Evolutionary conservation across 768 basidiomycete species (phyloP), one percentile per base, ranked within the genome.

Genomic region (Suillus alpinus): DNA sequence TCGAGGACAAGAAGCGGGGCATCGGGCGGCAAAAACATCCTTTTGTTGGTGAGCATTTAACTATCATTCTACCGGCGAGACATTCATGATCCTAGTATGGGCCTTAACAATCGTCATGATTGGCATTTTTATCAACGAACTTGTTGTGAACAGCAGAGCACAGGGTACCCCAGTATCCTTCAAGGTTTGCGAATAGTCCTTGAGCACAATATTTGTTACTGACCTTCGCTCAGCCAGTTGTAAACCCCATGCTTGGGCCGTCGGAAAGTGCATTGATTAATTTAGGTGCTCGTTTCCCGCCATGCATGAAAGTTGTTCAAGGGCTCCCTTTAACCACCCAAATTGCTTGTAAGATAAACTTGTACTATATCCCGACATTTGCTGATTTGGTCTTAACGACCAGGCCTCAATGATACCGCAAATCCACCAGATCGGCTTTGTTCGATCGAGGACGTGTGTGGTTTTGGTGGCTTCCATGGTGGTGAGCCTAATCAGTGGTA

Each of bases 191-290:
- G 32, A 26, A 49, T n/a, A 29, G 18, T 40, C 41, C 31, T 59
- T 55, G 14, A 12, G 41, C 37, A 36, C 10, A 13, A 8, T 6
- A 9, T 46, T 32, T 8, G 16, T 9, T 58, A 49, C 63, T 72
- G 56, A 71, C 20, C 18, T 23, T 34, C 53, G 4, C 51, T 20
- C 60, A 93, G 88, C 92, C 92, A 23, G 80, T 83, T 3, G 84
- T 94, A 57, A 96, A 95, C 67, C 87, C 87, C 4, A 93, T 96
- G 92, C 80, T 98, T 18, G 96, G 96, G 2, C 96, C 96, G 3
- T 89, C 92, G 0, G 84, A 82, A 52, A 87, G 87, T 50, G 93
- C 89, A 2, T 78, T 98, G 14, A 92, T 98, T 61, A 85, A 89
- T 67, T 77, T 93, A 56, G 95, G 95, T 3, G 94, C 96, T 26